phyloP scores from a whole-genome alignment of 257 asterid genomes.

The Gentiana dahurica region DNA sequence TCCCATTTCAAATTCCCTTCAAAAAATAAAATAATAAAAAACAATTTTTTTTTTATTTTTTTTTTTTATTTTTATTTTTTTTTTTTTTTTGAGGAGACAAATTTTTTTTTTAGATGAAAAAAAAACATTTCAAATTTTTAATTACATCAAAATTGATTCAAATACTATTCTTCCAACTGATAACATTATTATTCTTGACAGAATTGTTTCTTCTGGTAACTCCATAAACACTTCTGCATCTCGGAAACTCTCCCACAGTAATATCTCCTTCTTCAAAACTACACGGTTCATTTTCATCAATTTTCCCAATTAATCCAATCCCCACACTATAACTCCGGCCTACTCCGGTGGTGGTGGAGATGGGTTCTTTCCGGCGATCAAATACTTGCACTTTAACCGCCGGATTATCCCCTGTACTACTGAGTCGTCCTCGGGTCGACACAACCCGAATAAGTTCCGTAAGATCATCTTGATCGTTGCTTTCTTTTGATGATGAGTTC shows the following conservation, averaged over 20 bases:
- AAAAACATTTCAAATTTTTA: too few relatives aligned
- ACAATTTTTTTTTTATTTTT: too few relatives aligned
- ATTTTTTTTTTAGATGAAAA: too few relatives aligned
- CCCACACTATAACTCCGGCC: conserved; percentile 37
- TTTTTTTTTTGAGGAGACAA: too few relatives aligned
- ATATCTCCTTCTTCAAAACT: conserved; percentile 34
- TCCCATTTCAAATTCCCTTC: too few relatives aligned
- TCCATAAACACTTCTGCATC: conserved; percentile 9
- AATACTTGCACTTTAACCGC: not conserved
- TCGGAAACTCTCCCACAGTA: conserved; percentile 8
- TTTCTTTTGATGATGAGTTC: conserved; percentile 1
- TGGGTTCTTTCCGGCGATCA: not conserved
- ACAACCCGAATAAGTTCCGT: conserved; percentile 9
- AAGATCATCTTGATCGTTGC: conserved; percentile 4
- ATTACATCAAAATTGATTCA: too few relatives aligned
- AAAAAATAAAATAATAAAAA: too few relatives aligned
- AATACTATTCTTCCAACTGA: too few relatives aligned
- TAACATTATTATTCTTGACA: too few relatives aligned
- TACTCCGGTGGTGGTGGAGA: conserved; percentile 3
- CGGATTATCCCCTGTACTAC: not conserved
- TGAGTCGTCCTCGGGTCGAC: conserved; percentile 2
- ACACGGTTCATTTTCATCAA: conserved; percentile 45
- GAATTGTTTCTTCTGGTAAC: not conserved
- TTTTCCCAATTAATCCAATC: conserved; percentile 48
- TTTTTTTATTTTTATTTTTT: too few relatives aligned